Base-by-base conservation (phyloP, 805 yeast species). In the Vanderwaltozyma tropicalis region DNA sequence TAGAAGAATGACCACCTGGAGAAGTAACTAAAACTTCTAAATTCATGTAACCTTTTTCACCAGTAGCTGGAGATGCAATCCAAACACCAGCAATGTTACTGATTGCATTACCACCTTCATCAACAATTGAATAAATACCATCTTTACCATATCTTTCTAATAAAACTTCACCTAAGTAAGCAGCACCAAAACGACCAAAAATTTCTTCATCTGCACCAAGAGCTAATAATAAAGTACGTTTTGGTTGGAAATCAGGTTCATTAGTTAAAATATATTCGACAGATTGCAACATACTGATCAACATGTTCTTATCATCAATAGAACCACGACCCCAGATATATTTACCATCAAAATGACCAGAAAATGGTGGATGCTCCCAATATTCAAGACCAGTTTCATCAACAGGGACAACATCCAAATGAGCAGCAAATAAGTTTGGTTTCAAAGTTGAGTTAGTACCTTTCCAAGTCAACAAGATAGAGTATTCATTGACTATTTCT, bases 381-480 rank as follows among this genome's bases (percentile, higher is more conserved):
- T 72, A 62, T 20, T 59, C 63, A 31, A 65, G 57, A 0, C 87
- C 74, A 18, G 67, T 72, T n/a, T 56, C 53, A 49, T 76, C 80
- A 5, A 82, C 80, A 0, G 95, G 94, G 13, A 85, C 95, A 1
- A 80, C 85, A 52, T 85, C 95, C 53, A 78, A 85, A 55, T 85
- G 95, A 4, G 92, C 89, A 57, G 81, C 72, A 31, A 83, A 62
- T 58, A 85, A 46, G 14, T 78, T 47, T 11, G 95, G 95, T 53
- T 80, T 77, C 45, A 78, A 59, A 2, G 55, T 42, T 5, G 49
- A 22, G 30, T 72, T 53, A 3, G 71, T 53, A 11, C 95, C 95
- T 42, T 69, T 55, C 72, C 81, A 74, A 17, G 83, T 77, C 52
- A 67, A 69, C 4, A 85, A 64, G 37, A 84, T 59, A 4, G 86